A percentile compares a stretch with the other conserved stretches of the same genome.
Evolutionary conservation across 2,329 filamentous ascomycete species (phyloP).

Genomic region (Escovopsis weberi): DNA sequence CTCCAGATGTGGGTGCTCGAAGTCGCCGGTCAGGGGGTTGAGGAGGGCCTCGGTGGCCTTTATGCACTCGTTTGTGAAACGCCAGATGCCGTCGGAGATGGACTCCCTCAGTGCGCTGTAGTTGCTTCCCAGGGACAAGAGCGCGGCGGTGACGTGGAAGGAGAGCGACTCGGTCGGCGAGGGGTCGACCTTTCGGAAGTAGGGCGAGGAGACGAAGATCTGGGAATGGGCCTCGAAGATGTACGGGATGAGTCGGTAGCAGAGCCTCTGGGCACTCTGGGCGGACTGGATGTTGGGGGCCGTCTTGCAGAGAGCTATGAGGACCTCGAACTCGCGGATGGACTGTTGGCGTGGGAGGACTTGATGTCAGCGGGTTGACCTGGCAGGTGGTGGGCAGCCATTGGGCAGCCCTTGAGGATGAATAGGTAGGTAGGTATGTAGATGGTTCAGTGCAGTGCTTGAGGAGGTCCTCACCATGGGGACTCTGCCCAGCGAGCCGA

Average conservation of each 20-base stretch:
- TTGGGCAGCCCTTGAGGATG: not conserved
- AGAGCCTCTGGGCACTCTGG: constrained; percentile 63
- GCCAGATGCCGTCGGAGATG: constrained; percentile 51
- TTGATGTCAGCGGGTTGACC: not conserved
- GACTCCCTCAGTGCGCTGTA: constrained; percentile 54
- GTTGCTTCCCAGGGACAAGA: constrained; percentile 66
- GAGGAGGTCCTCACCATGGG: constrained; percentile 39
- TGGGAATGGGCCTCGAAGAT: constrained; percentile 74
- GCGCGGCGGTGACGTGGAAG: constrained; percentile 61
- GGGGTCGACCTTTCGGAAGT: constrained; percentile 68
- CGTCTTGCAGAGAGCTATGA: constrained; percentile 83
- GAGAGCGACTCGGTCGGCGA: constrained; percentile 80
- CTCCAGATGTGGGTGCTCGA: constrained; percentile 45
- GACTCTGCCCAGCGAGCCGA: constrained; percentile 33
- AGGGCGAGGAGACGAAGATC: constrained; percentile 62
- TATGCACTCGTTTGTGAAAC: constrained; percentile 59
- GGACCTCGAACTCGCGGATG: constrained; percentile 79
- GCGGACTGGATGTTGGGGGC: constrained; percentile 57
- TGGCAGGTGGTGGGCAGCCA: too few species aligned
- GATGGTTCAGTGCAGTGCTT: too few species aligned
- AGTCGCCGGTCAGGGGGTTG: constrained; percentile 37
- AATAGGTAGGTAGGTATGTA: too few species aligned
- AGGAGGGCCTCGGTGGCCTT: constrained; percentile 42
- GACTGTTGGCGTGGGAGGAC: constrained; percentile 37
- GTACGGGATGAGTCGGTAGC: constrained; percentile 69